These are phyloP conservation scores for Candida taoyuanica DNA, from an alignment of 805 yeast genomes.

Conservation along the genomic window DNA sequence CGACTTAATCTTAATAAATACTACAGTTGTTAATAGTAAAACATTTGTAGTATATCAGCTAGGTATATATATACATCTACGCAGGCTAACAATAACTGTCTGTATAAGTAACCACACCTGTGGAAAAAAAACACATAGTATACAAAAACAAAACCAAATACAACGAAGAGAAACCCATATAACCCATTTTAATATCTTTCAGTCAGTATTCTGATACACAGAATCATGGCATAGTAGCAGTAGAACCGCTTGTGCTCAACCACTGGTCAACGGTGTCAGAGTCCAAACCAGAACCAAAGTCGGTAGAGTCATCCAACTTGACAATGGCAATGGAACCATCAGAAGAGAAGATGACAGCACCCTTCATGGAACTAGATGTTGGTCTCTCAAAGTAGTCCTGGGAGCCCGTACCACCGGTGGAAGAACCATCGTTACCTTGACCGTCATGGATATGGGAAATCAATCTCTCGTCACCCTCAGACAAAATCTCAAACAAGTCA, in stretches of 20 bases:
- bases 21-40: background rate
- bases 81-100: too few species aligned
- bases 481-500: conserved; percentile 86
- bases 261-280: conserved; percentile 55
- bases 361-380: conserved; percentile 68
- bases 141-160: background rate
- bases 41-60: background rate
- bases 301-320: conserved; percentile 48
- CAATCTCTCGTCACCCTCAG: conserved; percentile 69
- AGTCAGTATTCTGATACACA: background rate
- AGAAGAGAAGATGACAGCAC: conserved; percentile 77
- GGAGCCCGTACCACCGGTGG: conserved; percentile 81
- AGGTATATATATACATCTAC: too few species aligned
- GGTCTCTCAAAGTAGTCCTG: conserved; percentile 89
- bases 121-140: too few species aligned
- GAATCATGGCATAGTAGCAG: conserved; percentile 29
- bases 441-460: conserved; percentile 81
- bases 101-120: too few species aligned
- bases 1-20: background rate
- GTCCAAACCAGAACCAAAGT: conserved; percentile 51
- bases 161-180: background rate
- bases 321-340: conserved; percentile 53
- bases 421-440: conserved; percentile 57
- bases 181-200: background rate
- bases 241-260: conserved; percentile 49